A percentile compares a stretch with the other conserved stretches of the same genome.
Conservation (phyloP, 2,329 filamentous ascomycete species). For the Colletotrichum kahawae region DNA sequence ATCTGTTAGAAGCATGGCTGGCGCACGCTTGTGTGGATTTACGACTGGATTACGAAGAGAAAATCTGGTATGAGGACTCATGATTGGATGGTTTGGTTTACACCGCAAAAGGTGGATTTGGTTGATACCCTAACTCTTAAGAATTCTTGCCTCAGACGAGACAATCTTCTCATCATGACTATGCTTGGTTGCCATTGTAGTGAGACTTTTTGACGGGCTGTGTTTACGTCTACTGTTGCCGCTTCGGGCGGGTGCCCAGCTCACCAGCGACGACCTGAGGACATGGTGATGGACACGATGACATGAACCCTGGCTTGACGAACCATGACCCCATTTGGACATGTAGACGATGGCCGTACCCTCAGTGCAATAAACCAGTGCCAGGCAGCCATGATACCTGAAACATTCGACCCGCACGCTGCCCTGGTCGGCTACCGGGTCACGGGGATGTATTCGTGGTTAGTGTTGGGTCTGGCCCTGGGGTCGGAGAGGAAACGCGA, state of each 20-base stretch:
- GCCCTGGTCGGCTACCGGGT: background rate
- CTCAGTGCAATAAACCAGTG: background rate
- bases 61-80: background rate
- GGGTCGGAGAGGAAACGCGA: background rate
- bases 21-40: background rate
- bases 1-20: background rate
- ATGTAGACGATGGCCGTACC: background rate
- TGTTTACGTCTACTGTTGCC: background rate
- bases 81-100: background rate
- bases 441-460: background rate
- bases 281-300: background rate
- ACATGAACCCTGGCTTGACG: background rate
- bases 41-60: slow-evolving; percentile 1
- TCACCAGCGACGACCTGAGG: background rate
- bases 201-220: background rate
- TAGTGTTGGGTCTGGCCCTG: background rate
- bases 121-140: slow-evolving; percentile 18
- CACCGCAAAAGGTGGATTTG: slow-evolving; percentile 6
- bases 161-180: background rate
- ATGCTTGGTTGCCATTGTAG: background rate
- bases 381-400: slow-evolving; percentile 1
- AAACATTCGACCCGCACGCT: slow-evolving; percentile 5
- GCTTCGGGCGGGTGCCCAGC: background rate
- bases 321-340: background rate
- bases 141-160: background rate